Base-by-base conservation (phyloP, 768 basidiomycete genomes). In the Termitomyces sp. region DNA sequence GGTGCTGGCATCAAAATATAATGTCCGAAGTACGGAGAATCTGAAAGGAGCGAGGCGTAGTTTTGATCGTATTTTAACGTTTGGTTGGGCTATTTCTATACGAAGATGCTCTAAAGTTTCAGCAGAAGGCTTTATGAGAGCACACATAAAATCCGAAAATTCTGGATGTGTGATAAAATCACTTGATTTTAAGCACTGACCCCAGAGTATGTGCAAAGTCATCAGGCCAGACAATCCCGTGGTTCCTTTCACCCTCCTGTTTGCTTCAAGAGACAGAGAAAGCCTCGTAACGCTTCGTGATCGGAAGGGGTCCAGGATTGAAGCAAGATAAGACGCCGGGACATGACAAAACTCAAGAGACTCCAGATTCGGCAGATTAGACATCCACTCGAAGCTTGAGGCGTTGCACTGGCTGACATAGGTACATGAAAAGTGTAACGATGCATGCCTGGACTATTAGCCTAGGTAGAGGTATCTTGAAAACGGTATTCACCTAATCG, bases 261-360 rank as follows among this genome's bases (percentile, higher is more conserved):
- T 40, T n/a, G 53, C 59, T 40, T 60, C 59, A 18, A 56, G 46
- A 50, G 60, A 48, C 12, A 51, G 39, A 7, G 44, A 55, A 8
- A 56, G 55, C 15, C 18, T 56, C 4, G 22, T 33, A 24, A 61
- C 11, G 1, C 4, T 28, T n/a, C 39, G 9, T 8, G 11, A 42
- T 22, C 51, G n/a, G 16, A 56, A 20, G 13, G 16, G 24, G 20
- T n/a, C 32, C 18, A 51, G 32, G 24, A 51, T 44, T 12, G 7
- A 4, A 16, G 40, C 38, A 4, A 61, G 9, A 51, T 33, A 4
- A 20, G 20, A 28, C 22, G 59, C 46, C 1, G 55, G 46, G 18
- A 56, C 35, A 40, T 56, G 54, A n/a, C 54, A 16, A 22, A 61
- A 32, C 22, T 33, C 48, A 28, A 61, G n/a, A 24, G 60, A 57